Evolutionary conservation across 208 protist genomes (phyloP).

Genomic region (Herpetomonas muscarum): DNA sequence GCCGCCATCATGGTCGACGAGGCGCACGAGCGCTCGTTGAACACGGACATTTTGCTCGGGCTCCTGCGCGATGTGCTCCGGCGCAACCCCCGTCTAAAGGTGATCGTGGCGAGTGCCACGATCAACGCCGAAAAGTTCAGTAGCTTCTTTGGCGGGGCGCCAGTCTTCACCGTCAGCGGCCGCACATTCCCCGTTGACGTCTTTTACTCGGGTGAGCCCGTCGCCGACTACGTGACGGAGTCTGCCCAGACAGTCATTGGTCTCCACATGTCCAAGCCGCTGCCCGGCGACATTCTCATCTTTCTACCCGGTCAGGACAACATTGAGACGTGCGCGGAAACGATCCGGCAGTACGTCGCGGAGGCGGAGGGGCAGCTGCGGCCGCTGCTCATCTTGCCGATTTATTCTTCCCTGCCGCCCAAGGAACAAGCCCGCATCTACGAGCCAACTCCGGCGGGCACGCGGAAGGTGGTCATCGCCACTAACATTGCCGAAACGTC

Average conservation of each 20-base stretch:
- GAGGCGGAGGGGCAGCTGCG: conserved; percentile 60
- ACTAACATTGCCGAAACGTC: conserved; percentile 99
- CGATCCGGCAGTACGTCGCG: conserved; percentile 47
- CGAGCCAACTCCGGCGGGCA: conserved; percentile 87
- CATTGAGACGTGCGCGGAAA: conserved; percentile 89
- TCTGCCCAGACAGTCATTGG: conserved; percentile 93
- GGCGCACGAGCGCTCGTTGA: conserved; percentile 96
- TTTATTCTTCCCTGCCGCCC: conserved; percentile 98
- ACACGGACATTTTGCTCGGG: conserved; percentile 91
- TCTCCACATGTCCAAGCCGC: conserved; percentile 84
- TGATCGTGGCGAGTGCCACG: conserved; percentile 98
- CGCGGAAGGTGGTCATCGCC: conserved; percentile 96
- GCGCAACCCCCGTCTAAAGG: conserved; percentile 87
- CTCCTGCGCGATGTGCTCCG: conserved; percentile 81
- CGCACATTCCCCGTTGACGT: conserved; percentile 98
- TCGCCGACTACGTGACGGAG: conserved; percentile 98
- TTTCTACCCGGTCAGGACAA: conserved; percentile 99
- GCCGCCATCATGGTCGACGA: conserved; percentile 99
- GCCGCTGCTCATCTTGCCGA: conserved; percentile 93
- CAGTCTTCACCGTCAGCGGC: conserved; percentile 94
- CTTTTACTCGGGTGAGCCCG: conserved; percentile 89
- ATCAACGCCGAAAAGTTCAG: conserved; percentile 98
- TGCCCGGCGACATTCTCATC: conserved; percentile 98
- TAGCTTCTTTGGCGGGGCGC: conserved; percentile 95
- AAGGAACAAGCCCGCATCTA: conserved; percentile 99